Conservation (phyloP, 202 grass and related monocot species). For the Schoenoplectus triqueter region DNA sequence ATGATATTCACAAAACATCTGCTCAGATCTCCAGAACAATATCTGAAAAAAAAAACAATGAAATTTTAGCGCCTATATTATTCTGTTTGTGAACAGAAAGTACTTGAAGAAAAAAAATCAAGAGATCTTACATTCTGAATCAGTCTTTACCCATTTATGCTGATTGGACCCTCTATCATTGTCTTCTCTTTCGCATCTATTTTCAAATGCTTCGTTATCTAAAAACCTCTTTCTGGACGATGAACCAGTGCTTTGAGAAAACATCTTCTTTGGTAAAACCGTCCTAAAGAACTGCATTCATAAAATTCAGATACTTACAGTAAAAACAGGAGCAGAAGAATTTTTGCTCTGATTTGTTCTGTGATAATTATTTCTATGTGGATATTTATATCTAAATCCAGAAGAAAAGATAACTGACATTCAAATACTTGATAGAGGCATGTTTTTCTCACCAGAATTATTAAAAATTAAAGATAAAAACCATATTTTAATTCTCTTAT, state of each 20-base stretch:
- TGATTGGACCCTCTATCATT: constrained; percentile 46
- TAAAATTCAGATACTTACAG: neutral
- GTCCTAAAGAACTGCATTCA: constrained; percentile 53
- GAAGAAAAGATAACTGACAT: neutral
- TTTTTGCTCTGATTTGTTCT: too few species aligned
- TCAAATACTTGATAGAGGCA: neutral
- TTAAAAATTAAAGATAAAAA: neutral
- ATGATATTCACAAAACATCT: constrained; percentile 24
- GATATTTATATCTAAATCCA: neutral
- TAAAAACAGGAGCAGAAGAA: neutral
- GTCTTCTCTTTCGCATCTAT: constrained; percentile 39
- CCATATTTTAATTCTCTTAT: neutral
- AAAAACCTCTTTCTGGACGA: constrained; percentile 48
- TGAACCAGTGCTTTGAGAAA: constrained; percentile 27
- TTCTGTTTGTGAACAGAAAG: neutral
- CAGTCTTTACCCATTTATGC: constrained; percentile 82
- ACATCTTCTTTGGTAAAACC: constrained; percentile 60
- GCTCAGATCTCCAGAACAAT: constrained; percentile 76
- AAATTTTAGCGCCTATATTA: constrained; percentile 6
- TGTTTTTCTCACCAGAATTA: neutral
- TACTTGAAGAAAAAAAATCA: neutral
- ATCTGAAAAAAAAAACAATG: constrained; percentile 44
- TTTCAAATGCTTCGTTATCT: constrained; percentile 50
- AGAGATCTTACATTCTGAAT: constrained; percentile 85
- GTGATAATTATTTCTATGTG: constrained; percentile 7